A percentile compares a stretch with the other conserved stretches of the same genome.
phyloP scores from a whole-genome alignment of 2,329 filamentous ascomycete genomes.

The Cladophialophora carrionii region DNA sequence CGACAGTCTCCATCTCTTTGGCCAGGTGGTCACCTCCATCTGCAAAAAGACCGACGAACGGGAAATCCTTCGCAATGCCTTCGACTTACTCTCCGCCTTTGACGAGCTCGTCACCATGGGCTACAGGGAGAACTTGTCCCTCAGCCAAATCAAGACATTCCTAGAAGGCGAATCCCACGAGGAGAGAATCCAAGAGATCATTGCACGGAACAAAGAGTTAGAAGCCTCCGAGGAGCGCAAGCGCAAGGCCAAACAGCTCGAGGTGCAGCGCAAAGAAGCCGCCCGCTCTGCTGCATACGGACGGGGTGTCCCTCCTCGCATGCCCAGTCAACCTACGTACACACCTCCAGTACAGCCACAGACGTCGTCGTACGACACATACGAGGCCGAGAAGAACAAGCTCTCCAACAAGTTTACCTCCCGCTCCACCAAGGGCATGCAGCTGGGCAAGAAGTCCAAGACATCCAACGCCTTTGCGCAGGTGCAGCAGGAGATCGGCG shows the following conservation, averaged over 20 bases:
- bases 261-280: conserved; percentile 97
- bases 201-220: conserved; percentile 96
- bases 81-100: conserved; percentile 93
- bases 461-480: conserved; percentile 96
- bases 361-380: conserved; percentile 73
- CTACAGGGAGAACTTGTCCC: conserved; percentile 92
- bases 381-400: conserved; percentile 98
- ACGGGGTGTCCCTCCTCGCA: conserved; percentile 68
- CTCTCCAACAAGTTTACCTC: conserved; percentile 69
- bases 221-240: conserved; percentile 98
- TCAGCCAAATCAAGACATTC: conserved; percentile 98
- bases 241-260: conserved; percentile 96
- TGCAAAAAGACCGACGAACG: conserved; percentile 95
- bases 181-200: conserved; percentile 98
- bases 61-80: conserved; percentile 92
- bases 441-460: conserved; percentile 98
- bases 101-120: conserved; percentile 95
- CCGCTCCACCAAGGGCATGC: conserved; percentile 92
- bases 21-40: conserved; percentile 93
- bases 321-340: conserved; percentile 86
- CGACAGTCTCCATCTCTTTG: conserved; percentile 95
- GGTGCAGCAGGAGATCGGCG: conserved; percentile 87
- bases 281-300: conserved; percentile 65
- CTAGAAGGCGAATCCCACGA: conserved; percentile 99
- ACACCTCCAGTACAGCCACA: conserved; percentile 75